Percentiles rank a stretch among this genome's conserved stretches.
phyloP scores from a whole-genome alignment of 2,329 filamentous ascomycete genomes.

The Microsporum audouinii region DNA sequence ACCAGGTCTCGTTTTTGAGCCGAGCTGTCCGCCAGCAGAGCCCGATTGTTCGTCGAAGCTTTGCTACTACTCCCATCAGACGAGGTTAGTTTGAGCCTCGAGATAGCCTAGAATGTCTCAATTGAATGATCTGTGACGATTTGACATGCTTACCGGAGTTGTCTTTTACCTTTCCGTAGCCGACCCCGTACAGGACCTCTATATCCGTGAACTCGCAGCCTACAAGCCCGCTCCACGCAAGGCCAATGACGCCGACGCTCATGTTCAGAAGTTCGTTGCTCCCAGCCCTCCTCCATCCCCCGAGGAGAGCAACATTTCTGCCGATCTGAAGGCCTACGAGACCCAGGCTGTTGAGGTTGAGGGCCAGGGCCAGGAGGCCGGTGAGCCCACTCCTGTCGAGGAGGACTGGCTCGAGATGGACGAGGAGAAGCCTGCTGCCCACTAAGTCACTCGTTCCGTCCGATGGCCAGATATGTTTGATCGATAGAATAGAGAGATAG shows the following conservation, averaged over 20 bases:
- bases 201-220: conserved; percentile 87
- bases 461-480: not conserved
- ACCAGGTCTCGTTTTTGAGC: conserved; percentile 50
- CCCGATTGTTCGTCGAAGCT: conserved; percentile 48
- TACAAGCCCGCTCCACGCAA: conserved; percentile 84
- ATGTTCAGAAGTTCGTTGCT: conserved; percentile 75
- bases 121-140: conserved; percentile 1
- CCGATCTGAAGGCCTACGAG: conserved; percentile 90
- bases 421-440: conserved; percentile 39
- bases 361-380: conserved; percentile 51
- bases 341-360: conserved; percentile 87
- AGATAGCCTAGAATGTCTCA: conserved; percentile 4
- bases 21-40: conserved; percentile 49
- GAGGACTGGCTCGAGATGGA: conserved; percentile 78
- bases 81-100: conserved; percentile 40
- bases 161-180: conserved; percentile 43
- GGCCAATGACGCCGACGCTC: conserved; percentile 73
- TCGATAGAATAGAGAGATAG: conserved; percentile 5
- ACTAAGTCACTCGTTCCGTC: conserved; percentile 21
- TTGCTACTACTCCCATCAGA: conserved; percentile 51
- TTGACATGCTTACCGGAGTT: not conserved
- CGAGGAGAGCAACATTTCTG: conserved; percentile 87
- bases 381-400: conserved; percentile 50
- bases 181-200: conserved; percentile 96
- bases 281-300: conserved; percentile 77